A percentile compares a stretch with the other conserved stretches of the same genome.
Conservation (phyloP, 768 basidiomycete genomes). For the Coprinellus aureogranulatus region DNA sequence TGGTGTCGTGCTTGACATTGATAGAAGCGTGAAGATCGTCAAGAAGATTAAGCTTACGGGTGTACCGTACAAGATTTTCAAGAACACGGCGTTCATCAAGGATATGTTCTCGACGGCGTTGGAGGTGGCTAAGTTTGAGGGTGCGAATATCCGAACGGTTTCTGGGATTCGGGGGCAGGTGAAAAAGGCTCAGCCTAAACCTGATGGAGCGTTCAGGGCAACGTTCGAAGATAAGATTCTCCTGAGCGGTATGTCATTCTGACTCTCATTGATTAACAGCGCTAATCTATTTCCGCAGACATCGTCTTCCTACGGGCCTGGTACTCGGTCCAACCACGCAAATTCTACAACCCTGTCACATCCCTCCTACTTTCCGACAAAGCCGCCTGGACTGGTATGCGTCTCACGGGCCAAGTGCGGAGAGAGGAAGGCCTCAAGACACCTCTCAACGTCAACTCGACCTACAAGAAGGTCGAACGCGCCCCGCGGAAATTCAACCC, state of each 20-base stretch:
- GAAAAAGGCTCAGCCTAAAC: constrained; percentile 93
- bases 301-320: constrained; percentile 94
- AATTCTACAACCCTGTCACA: constrained; percentile 95
- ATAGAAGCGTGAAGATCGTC: constrained; percentile 90
- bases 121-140: constrained; percentile 98
- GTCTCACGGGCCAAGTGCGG: constrained; percentile 89
- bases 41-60: constrained; percentile 98
- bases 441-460: constrained; percentile 78
- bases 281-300: constrained; percentile 46
- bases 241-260: constrained; percentile 74
- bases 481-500: constrained; percentile 85
- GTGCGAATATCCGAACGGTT: constrained; percentile 93
- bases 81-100: constrained; percentile 97
- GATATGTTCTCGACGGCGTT: constrained; percentile 94
- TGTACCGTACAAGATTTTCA: constrained; percentile 94
- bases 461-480: constrained; percentile 82
- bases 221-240: constrained; percentile 98
- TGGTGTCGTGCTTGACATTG: constrained; percentile 91
- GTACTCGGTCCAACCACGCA: constrained; percentile 93
- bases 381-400: constrained; percentile 88
- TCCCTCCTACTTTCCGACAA: constrained; percentile 85
- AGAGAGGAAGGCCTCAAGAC: constrained; percentile 83
- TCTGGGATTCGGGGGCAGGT: constrained; percentile 95
- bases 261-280: constrained; percentile 1
- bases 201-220: constrained; percentile 92